phyloP scores from a whole-genome alignment of 2,329 filamentous ascomycete genomes.

The Fonsecaea monophora region DNA sequence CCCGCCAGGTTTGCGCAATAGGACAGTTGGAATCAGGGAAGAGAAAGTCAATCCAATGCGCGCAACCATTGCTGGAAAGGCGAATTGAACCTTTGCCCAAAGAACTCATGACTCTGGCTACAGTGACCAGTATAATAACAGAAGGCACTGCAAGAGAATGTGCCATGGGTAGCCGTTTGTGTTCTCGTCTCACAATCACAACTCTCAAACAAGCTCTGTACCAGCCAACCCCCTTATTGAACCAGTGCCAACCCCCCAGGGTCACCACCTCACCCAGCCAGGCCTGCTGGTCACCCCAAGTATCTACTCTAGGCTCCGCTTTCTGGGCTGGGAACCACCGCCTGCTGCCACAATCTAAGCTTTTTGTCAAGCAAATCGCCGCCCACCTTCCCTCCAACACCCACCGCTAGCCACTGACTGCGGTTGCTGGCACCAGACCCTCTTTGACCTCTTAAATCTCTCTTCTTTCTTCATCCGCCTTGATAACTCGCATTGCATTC shows the following conservation, averaged over 20 bases:
- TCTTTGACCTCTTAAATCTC: neutral
- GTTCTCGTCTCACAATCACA: neutral
- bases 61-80: neutral
- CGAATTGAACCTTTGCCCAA: neutral
- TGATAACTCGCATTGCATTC: constrained; percentile 7
- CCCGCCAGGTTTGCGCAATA: constrained; percentile 18
- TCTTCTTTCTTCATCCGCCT: constrained; percentile 1
- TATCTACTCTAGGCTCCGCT: neutral
- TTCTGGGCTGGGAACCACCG: neutral
- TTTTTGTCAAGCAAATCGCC: constrained; percentile 3
- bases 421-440: neutral
- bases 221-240: constrained; percentile 1
- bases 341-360: neutral
- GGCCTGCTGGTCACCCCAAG: neutral
- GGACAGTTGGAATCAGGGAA: constrained; percentile 6
- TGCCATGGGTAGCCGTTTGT: neutral
- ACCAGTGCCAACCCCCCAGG: neutral
- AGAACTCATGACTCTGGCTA: neutral
- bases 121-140: neutral
- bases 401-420: neutral
- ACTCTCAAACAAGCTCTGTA: neutral
- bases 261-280: neutral
- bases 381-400: neutral
- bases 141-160: neutral
- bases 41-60: neutral